Base-by-base conservation (phyloP, 176 grass and related monocot species). In the Phoenix roebelenii region DNA sequence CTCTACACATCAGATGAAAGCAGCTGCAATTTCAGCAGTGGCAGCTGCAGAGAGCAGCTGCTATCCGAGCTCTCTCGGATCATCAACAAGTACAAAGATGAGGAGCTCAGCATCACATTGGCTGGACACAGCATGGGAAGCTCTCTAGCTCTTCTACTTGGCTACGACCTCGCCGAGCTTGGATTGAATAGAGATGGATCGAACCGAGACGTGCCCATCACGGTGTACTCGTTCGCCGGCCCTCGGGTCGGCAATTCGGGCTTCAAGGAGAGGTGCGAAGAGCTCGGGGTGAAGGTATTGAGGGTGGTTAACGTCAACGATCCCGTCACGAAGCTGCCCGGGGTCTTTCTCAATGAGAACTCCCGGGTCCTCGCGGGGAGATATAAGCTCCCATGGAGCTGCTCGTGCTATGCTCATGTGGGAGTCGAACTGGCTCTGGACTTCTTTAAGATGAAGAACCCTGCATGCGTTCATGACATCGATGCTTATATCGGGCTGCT, bases 241-340 rank as follows among this genome's bases (percentile, higher is more conserved):
- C 35, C 35, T 12, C 7, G 56, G 56, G 56, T 58, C 22, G 56
- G 56, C 22, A 58, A 58, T 22, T 15, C 10, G 20, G 22, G 23
- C 6, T 58, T 58, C 56, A 58, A 58, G 56, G 9, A 58, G 56
- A 22, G 56, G 56, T 58, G 56, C 56, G 56, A 58, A 25, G 56
- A 58, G 23, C 56, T 58, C 22, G 23, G 56, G 12, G 18, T 58
- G 56, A 58, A 58, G 56, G 56, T 58, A 2, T 25, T 58, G 23
- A 22, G 56, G 9, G 56, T 58, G 56, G 56, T 16, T 1, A 58
- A 58, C 56, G 56, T 25, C 14, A 22, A 58, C 2, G 56, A 58
- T 16, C 56, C 56, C 3, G 20, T 58, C 22, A 58, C 56, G 9
- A 58, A 58, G 22, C 22, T 58, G 56, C 56, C 56, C 22, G 56